Base-by-base conservation (phyloP, 805 yeast genomes). In the Kodamaea restingae region DNA sequence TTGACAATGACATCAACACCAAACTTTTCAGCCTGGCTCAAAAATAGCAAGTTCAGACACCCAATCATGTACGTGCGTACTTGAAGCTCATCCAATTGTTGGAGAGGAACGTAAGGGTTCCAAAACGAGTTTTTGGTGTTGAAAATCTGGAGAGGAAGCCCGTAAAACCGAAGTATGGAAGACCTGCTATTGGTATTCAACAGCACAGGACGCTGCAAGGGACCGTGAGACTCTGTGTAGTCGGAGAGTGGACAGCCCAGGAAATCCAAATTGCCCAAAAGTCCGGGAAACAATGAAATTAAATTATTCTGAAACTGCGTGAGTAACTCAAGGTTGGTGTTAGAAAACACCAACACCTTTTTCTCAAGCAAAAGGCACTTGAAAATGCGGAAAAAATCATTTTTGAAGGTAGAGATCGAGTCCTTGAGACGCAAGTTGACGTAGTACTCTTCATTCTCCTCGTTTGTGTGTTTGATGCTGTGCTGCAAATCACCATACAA, bases 91-190 rank as follows among this genome's bases (percentile, higher is more conserved):
- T 84, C 84, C 40, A 91, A 65, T 55, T 91, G 98, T 58, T 91
- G 98, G 40, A 93, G 65, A 0, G 98, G 95, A n/a, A 90, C 72
- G 61, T 91, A 93, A 2, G 98, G 98, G 49, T 84, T 82, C 71
- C 95, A 90, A 43, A 91, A 72, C 1, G 95, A 88, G 32, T 95
- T 95, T 48, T 78, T 76, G 6, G 73, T 68, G 36, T 88, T 88
- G 61, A 93, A 93, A 1, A 88, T 60, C 50, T 84, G 90, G 36
- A 93, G 65, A 0, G 98, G 98, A 22, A 93, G 67, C 0, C 98
- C 98, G 54, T 88, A 75, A 55, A 87, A 93, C 24, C 76, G 65
- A 28, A 91, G 63, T 56, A 90, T 71, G 0, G 96, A 85, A 45
- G 73, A 71, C 36, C 96, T 65, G 58, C 88, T 90, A 42, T 86